Percentiles rank a stretch among this genome's conserved stretches.
These are phyloP conservation scores for Colletotrichum sp. DNA, from an alignment of 2,329 filamentous ascomycete genomes.

Conservation along the genomic window DNA sequence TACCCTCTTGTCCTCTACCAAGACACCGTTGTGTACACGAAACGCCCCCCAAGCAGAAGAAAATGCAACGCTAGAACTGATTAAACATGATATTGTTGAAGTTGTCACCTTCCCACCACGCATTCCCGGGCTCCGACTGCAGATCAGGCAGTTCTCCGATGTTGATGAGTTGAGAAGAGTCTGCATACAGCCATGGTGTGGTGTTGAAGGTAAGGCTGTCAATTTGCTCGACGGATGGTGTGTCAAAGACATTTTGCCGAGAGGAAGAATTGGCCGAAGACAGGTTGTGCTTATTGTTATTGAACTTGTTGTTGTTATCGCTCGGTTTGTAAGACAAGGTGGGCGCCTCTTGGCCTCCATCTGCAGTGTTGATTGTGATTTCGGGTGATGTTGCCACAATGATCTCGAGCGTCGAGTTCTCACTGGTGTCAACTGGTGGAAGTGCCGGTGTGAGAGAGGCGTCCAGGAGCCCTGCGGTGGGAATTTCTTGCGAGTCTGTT, in stretches of 20 bases:
- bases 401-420: slow-evolving; percentile 49
- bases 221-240: slow-evolving; percentile 33
- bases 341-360: slow-evolving; percentile 55
- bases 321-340: slow-evolving; percentile 39
- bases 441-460: slow-evolving; percentile 41
- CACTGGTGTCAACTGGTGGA: slow-evolving; percentile 34
- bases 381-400: slow-evolving; percentile 57
- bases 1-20: neutral
- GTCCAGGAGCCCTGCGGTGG: slow-evolving; percentile 45
- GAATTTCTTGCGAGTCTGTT: slow-evolving; percentile 37
- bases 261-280: neutral
- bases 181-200: slow-evolving; percentile 48
- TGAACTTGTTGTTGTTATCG: neutral
- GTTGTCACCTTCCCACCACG: slow-evolving; percentile 47
- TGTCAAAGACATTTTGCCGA: slow-evolving; percentile 27
- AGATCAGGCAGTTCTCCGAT: slow-evolving; percentile 40
- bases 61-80: slow-evolving; percentile 32
- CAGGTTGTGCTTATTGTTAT: neutral
- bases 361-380: slow-evolving; percentile 54
- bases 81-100: slow-evolving; percentile 44
- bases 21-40: neutral
- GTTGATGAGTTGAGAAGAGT: slow-evolving; percentile 42
- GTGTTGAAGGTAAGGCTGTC: slow-evolving; percentile 45
- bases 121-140: slow-evolving; percentile 33
- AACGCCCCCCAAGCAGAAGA: neutral